These are phyloP conservation scores for Trametes villosa DNA, from an alignment of 768 basidiomycete genomes.

Conservation along the genomic window DNA sequence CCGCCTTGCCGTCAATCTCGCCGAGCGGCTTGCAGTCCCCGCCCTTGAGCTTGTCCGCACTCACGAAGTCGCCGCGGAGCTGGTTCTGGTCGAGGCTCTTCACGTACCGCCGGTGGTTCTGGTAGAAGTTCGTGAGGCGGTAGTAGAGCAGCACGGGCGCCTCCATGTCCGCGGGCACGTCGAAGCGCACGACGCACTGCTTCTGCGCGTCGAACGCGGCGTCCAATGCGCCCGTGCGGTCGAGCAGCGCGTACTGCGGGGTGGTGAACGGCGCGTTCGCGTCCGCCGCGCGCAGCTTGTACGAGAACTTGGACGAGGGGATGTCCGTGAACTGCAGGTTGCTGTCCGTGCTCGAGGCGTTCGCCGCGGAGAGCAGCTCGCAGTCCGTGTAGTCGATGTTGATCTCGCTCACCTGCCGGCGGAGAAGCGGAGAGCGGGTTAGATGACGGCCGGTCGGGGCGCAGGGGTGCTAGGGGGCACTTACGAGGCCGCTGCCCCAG, in stretches of 20 bases:
- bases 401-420: conserved; percentile 81
- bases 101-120: conserved; percentile 98
- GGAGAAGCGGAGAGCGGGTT: conserved; percentile 25
- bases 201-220: conserved; percentile 45
- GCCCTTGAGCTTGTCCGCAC: conserved; percentile 50
- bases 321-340: conserved; percentile 52
- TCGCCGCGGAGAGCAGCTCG: conserved; percentile 57
- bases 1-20: conserved; percentile 49
- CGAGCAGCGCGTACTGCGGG: conserved; percentile 79
- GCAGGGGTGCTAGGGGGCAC: conserved; percentile 21
- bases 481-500: conserved; percentile 79
- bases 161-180: conserved; percentile 76
- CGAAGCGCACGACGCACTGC: conserved; percentile 82
- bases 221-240: conserved; percentile 52
- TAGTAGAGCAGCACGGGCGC: conserved; percentile 91
- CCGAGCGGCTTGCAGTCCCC: conserved; percentile 91
- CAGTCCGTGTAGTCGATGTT: conserved; percentile 95
- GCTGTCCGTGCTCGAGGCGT: conserved; percentile 37
- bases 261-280: conserved; percentile 48
- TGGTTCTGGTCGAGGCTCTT: conserved; percentile 87
- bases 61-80: conserved; percentile 72
- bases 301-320: conserved; percentile 68
- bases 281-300: conserved; percentile 67
- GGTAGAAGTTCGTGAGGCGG: conserved; percentile 94
- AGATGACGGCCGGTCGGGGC: background rate